Base-by-base conservation (phyloP, 2,329 filamentous ascomycete species). In the Moelleriella libera region DNA sequence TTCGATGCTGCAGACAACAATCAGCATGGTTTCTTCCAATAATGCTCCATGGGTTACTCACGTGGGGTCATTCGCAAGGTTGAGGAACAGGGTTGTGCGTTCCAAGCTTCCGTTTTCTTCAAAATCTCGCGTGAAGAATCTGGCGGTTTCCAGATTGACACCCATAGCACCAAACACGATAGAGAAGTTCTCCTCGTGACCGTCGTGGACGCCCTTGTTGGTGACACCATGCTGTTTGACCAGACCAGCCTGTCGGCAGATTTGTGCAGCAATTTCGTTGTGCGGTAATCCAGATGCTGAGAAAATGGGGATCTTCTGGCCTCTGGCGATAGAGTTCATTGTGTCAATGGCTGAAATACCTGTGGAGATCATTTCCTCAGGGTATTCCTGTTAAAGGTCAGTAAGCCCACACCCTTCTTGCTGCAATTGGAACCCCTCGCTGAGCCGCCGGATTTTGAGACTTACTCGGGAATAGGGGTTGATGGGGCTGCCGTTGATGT, bases 101-200 rank as follows among this genome's bases (percentile, higher is more conserved):
- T 96, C 92, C 82, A 98, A 82, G 70, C 87, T 94, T 58, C 94
- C 94, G 68, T 98, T 98, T 78, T 98, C 88, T 68, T 98, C 92
- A 62, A 98, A 98, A 62, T 98, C 92, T 55, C 88, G 80, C 39
- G 90, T 97, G 75, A 98, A 98, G 80, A 98, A 98, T 59, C 92
- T 85, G 59, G 85, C 87, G 32, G 92, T 98, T 67, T 98, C 92
- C 83, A 98, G 82, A 74, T 98, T 98, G 58, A 98, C 92, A 88
- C 92, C 92, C 92, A 98, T 98, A 62, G 92, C 92, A 63, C 88
- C 94, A 64, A 98, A 98, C 49, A 98, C 92, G 60, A 98, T 98
- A 51, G 89, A 96, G 78, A 98, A 98, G 75, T 98, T 98, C 63
- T 98, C 92, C 62, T 96, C 88, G 68, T 98, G 92, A 48, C 82